Conservation (phyloP, 768 basidiomycete genomes). For the Myochromella boudieri region DNA sequence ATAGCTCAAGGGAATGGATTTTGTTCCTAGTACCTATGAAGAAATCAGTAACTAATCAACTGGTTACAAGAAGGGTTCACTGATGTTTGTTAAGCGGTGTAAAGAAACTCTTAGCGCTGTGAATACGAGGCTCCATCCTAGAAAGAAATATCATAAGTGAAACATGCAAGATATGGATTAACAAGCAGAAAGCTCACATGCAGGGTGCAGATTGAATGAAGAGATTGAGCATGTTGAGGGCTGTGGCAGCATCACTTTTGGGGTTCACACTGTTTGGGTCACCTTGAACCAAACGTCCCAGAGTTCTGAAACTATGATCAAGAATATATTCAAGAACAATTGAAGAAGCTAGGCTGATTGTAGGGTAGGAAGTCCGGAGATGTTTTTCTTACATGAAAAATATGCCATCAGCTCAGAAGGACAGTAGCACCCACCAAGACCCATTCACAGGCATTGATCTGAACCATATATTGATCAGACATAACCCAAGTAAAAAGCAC, state of each 20-base stretch:
- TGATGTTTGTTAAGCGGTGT: constrained; percentile 17
- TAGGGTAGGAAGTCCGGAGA: no score
- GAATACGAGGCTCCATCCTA: constrained; percentile 20
- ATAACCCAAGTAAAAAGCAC: no score
- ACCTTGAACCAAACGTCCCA: constrained; percentile 14
- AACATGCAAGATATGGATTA: not conserved
- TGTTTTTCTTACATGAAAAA: no score
- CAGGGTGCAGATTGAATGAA: constrained; percentile 31
- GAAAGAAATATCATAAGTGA: not conserved
- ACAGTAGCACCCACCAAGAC: no score
- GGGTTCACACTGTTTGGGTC: constrained; percentile 9
- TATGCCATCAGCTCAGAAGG: no score
- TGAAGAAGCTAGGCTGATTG: no score
- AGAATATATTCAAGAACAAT: no score
- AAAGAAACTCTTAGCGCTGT: constrained; percentile 26
- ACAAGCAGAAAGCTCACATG: constrained; percentile 17
- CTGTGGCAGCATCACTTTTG: constrained; percentile 18
- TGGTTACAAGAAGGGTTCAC: no score
- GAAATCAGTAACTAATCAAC: constrained; percentile 2
- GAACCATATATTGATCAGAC: no score
- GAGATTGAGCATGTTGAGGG: constrained; percentile 33
- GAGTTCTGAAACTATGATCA: constrained; percentile 4
- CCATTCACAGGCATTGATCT: no score
- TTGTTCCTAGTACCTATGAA: constrained; percentile 12
- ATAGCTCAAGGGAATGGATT: constrained; percentile 33